phyloP scores from a whole-genome alignment of 331 rosid genomes.

The Malus hybrid region DNA sequence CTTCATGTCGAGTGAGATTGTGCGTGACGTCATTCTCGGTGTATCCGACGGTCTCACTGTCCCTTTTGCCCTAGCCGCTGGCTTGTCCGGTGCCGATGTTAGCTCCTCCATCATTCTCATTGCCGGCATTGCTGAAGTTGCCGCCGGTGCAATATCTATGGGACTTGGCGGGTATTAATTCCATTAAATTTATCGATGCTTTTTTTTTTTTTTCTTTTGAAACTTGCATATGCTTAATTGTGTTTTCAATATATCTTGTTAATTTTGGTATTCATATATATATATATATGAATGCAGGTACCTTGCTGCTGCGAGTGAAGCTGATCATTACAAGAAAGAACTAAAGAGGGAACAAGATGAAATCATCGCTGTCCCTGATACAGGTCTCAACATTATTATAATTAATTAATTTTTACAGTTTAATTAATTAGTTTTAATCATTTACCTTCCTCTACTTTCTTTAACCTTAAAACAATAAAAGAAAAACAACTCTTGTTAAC shows the following conservation, averaged over 20 bases:
- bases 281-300: slow-evolving; percentile 32
- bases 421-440: too few species aligned
- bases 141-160: slow-evolving; percentile 97
- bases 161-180: slow-evolving; percentile 78
- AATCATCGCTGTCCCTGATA: slow-evolving; percentile 65
- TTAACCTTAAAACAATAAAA: too few species aligned
- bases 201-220: too few species aligned
- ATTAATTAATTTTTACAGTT: background rate
- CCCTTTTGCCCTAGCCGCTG: slow-evolving; percentile 92
- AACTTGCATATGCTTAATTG: too few species aligned
- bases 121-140: slow-evolving; percentile 95
- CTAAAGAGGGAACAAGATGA: slow-evolving; percentile 81
- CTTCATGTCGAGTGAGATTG: slow-evolving; percentile 82
- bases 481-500: too few species aligned
- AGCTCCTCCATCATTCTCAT: slow-evolving; percentile 71
- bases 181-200: background rate
- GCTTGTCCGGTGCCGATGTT: slow-evolving; percentile 84
- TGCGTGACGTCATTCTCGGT: slow-evolving; percentile 89
- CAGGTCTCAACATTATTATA: slow-evolving; percentile 26
- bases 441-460: too few species aligned
- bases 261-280: background rate
- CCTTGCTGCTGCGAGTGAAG: slow-evolving; percentile 88
- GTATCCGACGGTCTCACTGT: slow-evolving; percentile 97
- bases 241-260: background rate
- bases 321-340: slow-evolving; percentile 72